These are phyloP conservation scores for Coemansia sp. DNA, from an alignment of 192 early-diverging fungal genomes.

Conservation along the genomic window DNA sequence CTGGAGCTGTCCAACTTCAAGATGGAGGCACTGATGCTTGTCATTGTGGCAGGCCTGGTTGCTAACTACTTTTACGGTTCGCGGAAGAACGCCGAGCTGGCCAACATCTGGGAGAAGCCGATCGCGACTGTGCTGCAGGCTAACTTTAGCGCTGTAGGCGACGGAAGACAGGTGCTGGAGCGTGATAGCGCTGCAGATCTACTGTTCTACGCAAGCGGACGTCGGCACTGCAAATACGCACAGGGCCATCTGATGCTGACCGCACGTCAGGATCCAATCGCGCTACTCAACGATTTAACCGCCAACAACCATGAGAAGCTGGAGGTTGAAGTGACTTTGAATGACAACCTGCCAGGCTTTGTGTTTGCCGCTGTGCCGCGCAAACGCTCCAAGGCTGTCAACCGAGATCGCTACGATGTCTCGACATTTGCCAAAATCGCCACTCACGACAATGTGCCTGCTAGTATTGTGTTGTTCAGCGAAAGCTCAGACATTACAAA, in stretches of 20 bases:
- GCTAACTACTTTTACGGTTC: slow-evolving; percentile 55
- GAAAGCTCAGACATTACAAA: slow-evolving; percentile 60
- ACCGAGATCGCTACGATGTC: slow-evolving; percentile 66
- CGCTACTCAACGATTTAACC: slow-evolving; percentile 46
- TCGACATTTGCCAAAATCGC: slow-evolving; percentile 40
- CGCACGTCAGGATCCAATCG: slow-evolving; percentile 50
- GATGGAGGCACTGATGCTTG: slow-evolving; percentile 28
- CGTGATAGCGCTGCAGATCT: slow-evolving; percentile 74
- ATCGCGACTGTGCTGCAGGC: slow-evolving; percentile 49
- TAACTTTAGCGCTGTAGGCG: slow-evolving; percentile 75
- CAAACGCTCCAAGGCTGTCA: slow-evolving; percentile 56
- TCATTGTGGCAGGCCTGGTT: slow-evolving; percentile 26
- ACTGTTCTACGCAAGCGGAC: slow-evolving; percentile 76
- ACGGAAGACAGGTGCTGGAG: slow-evolving; percentile 53
- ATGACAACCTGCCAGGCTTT: slow-evolving; percentile 52
- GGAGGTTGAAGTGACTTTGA: slow-evolving; percentile 51
- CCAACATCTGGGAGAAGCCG: slow-evolving; percentile 28
- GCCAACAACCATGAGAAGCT: slow-evolving; percentile 43
- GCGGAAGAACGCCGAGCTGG: slow-evolving; percentile 30
- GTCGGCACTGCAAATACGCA: slow-evolving; percentile 64
- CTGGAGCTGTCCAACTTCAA: slow-evolving; percentile 37
- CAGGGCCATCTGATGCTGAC: slow-evolving; percentile 62
- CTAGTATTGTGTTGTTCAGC: slow-evolving; percentile 55
- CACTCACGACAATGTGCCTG: slow-evolving; percentile 22
- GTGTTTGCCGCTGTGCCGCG: slow-evolving; percentile 71